Conservation (phyloP, 805 yeast genomes). For the Ogataea neopini region DNA sequence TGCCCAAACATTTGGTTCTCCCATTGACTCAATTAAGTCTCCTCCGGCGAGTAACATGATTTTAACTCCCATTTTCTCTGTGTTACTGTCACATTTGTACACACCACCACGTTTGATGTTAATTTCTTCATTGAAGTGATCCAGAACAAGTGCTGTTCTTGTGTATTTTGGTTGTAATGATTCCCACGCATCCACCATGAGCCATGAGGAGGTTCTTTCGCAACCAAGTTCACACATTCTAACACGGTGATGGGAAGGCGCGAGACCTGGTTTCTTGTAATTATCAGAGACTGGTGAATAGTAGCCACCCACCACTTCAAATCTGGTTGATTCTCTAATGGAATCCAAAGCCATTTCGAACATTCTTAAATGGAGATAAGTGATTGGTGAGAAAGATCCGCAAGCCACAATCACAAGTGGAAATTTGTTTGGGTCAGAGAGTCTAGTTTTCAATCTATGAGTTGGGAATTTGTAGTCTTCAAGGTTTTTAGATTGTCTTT, state of each 20-base stretch:
- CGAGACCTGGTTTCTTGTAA: constrained; percentile 90
- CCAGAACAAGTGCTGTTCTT: constrained; percentile 91
- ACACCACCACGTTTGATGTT: constrained; percentile 90
- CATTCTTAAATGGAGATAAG: constrained; percentile 93
- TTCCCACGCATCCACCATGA: constrained; percentile 99
- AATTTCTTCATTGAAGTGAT: constrained; percentile 94
- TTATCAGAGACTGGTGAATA: constrained; percentile 94
- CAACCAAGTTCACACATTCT: constrained; percentile 98
- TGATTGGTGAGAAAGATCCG: constrained; percentile 95
- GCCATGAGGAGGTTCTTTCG: constrained; percentile 94
- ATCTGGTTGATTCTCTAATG: constrained; percentile 85
- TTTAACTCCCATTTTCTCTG: constrained; percentile 68
- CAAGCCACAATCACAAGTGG: constrained; percentile 96
- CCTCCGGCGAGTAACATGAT: constrained; percentile 98
- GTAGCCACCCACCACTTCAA: constrained; percentile 95
- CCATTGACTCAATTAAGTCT: constrained; percentile 96
- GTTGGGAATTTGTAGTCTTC: constrained; percentile 79
- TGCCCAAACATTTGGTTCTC: constrained; percentile 99
- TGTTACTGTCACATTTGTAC: constrained; percentile 53
- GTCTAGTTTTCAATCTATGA: constrained; percentile 72
- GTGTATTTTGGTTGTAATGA: constrained; percentile 87
- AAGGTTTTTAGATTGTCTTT: constrained; percentile 76
- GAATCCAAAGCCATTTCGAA: constrained; percentile 98
- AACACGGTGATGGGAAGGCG: constrained; percentile 85
- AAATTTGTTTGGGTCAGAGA: constrained; percentile 72